Conservation (phyloP, 2,329 filamentous ascomycete species). For the Emericellopsis atlantica region DNA sequence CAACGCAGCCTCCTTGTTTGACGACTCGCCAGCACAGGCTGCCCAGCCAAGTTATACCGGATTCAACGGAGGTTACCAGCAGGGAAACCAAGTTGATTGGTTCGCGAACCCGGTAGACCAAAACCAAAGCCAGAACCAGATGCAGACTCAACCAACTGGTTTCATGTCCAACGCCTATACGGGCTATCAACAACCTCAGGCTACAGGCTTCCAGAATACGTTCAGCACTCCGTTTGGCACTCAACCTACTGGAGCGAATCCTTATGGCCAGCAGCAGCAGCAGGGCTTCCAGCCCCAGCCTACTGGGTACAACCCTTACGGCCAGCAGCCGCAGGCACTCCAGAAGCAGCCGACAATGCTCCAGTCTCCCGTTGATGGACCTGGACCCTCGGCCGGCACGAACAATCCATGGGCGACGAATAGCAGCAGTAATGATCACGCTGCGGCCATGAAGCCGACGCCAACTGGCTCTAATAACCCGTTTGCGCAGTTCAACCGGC, state of each 20-base stretch:
- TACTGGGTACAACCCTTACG: conserved; percentile 42
- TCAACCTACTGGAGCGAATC: conserved; percentile 49
- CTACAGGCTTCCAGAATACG: conserved; percentile 41
- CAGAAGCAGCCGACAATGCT: conserved; percentile 22
- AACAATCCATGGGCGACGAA: conserved; percentile 86
- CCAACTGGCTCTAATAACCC: conserved; percentile 97
- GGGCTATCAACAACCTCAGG: conserved; percentile 32
- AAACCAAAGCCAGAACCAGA: conserved; percentile 33
- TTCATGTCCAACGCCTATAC: conserved; percentile 46
- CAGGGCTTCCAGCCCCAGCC: conserved; percentile 32
- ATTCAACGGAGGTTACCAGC: conserved; percentile 94
- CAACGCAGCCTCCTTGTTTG: conserved; percentile 80
- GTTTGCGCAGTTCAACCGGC: conserved; percentile 66
- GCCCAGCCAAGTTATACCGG: conserved; percentile 68
- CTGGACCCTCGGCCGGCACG: conserved; percentile 60
- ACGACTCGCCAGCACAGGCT: conserved; percentile 53
- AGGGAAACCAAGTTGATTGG: conserved; percentile 93
- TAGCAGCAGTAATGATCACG: conserved; percentile 33
- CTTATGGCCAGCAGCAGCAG: conserved; percentile 48
- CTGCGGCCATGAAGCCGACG: conserved; percentile 53
- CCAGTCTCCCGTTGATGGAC: conserved; percentile 37
- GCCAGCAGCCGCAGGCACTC: conserved; percentile 18
- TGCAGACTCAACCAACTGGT: conserved; percentile 72
- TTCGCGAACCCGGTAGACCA: conserved; percentile 88
- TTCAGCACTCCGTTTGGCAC: conserved; percentile 56